Evolutionary conservation across 1,284 basidiomycete species (phyloP), one percentile per base, ranked within the genome.

Genomic region (Rhodotorula sp.): DNA sequence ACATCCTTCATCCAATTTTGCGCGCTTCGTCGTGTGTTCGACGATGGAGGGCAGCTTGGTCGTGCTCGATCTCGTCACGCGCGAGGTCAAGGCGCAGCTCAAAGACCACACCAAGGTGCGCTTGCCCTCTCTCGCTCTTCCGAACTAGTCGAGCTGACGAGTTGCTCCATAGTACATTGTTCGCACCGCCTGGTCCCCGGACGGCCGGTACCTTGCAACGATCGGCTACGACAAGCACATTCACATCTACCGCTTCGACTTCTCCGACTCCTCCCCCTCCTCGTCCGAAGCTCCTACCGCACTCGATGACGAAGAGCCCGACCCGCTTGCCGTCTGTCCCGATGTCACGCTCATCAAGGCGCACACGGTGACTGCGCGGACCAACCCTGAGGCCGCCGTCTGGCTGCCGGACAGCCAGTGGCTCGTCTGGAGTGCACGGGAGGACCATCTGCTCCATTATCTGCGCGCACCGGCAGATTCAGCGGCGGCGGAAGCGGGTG

Each of bases 381-480:
- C 72, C 4, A 72, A 78, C 55, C 76, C 76, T 14, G 78, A 79
- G 64, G 76, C 76, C 16, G 68, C 67, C 19, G 61, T 74, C 3
- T 79, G 78, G 61, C 61, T 78, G 21, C 76, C 77, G 4, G 67
- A 66, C 25, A 68, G 73, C 7, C 23, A n/a, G 14, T 62, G 71
- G 55, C 66, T 79, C 44, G 74, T 74, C 12, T 79, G 61, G 63
- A 59, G 66, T 0, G 56, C 70, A 1, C 21, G 78, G 50, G 78
- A 79, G 27, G 78, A 79, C 58, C 72, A 79, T 57, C 62, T 77
- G 7, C 55, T 79, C 44, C 70, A 77, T n/a, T 77, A 79, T 57
- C 41, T 77, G n/a, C 16, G 41, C 2, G 27, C 77, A 13, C 75
- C 77, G 7, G 49, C 1, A 3, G 46, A 14, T 4, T n/a, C n/a